Evolutionary conservation across 2,329 filamentous ascomycete genomes (phyloP).

Genomic region (Ophiostoma tasmaniense): DNA sequence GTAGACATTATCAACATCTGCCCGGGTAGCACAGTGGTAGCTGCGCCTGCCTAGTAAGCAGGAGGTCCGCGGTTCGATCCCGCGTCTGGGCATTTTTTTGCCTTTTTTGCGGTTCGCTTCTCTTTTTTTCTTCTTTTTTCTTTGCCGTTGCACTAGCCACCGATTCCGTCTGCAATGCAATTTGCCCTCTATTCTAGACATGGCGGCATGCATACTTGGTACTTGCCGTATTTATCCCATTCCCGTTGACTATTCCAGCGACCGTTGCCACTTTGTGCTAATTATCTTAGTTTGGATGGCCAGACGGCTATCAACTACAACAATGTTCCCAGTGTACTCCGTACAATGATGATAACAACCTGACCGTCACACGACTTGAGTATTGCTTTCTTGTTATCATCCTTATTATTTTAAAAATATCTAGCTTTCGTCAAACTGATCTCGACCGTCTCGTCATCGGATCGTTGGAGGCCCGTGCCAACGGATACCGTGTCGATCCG

Average conservation of each 20-base stretch:
- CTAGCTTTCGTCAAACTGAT: not conserved
- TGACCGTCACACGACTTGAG: not conserved
- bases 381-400: not conserved
- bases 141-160: not conserved
- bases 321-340: too few species aligned
- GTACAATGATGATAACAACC: too few species aligned
- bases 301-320: too few species aligned
- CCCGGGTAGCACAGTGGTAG: conserved; percentile 21
- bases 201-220: too few species aligned
- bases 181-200: not conserved
- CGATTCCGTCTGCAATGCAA: not conserved
- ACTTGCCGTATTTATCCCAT: too few species aligned
- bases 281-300: too few species aligned
- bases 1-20: conserved; percentile 5
- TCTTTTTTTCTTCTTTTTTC: not conserved
- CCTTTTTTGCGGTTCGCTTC: not conserved
- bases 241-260: too few species aligned
- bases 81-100: conserved; percentile 18
- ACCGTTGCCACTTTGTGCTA: too few species aligned
- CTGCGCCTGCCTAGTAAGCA: conserved; percentile 21
- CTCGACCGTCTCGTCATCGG: not conserved
- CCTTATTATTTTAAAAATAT: not conserved
- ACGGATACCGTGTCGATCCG: not conserved
- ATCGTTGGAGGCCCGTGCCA: not conserved
- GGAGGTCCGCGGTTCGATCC: conserved; percentile 21